Conservation (phyloP, 306 rosid species). For the Betula pendula region DNA sequence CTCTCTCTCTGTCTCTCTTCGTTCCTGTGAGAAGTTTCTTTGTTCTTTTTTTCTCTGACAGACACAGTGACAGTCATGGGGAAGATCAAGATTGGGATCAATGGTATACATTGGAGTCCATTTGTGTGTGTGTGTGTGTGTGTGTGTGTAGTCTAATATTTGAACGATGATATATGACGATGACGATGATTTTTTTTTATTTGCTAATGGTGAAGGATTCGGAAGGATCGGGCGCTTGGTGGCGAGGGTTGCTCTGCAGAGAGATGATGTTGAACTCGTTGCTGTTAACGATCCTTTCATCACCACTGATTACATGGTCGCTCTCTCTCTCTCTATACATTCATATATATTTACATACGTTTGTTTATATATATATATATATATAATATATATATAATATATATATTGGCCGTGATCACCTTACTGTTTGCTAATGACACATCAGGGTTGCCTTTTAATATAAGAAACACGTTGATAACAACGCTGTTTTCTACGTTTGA, state of each 20-base stretch:
- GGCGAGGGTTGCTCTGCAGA: no score
- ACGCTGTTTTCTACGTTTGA: no score
- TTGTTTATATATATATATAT: no score
- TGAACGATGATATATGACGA: background rate
- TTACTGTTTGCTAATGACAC: no score
- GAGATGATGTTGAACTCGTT: slow-evolving; percentile 42
- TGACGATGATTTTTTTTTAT: background rate
- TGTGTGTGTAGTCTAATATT: background rate
- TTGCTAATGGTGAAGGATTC: slow-evolving; percentile 4
- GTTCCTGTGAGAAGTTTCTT: background rate
- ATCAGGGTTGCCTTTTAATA: no score
- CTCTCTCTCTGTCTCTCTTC: slow-evolving; percentile 7
- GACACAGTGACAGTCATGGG: slow-evolving; percentile 51
- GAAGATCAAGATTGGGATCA: slow-evolving; percentile 80
- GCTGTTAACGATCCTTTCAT: slow-evolving; percentile 68
- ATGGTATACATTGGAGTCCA: slow-evolving; percentile 39
- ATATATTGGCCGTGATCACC: no score
- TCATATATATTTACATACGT: background rate
- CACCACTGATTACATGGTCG: slow-evolving; percentile 55
- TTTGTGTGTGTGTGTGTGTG: background rate
- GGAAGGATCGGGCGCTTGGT: no score
- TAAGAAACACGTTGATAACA: no score
- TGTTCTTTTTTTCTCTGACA: background rate
- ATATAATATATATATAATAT: no score
- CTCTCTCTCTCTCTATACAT: background rate